Conservation (phyloP, 2,329 filamentous ascomycete genomes). For the Eutypella sp. region DNA sequence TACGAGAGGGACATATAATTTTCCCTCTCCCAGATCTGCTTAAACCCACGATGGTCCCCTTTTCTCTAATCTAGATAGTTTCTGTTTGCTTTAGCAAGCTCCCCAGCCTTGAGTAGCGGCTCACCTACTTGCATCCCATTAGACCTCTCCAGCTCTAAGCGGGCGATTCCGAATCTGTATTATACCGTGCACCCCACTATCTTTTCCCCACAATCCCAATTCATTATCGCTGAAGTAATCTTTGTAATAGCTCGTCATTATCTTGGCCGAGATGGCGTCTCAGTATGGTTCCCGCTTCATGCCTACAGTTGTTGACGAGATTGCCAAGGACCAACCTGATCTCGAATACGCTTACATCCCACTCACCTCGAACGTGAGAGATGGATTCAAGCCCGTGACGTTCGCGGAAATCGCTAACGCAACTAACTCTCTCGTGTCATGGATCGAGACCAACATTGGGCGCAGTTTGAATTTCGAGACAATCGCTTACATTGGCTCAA, state of each 20-base stretch:
- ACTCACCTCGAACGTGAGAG: background rate
- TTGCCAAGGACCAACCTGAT: constrained; percentile 2
- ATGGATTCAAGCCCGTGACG: constrained; percentile 2
- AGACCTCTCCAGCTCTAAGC: too few relatives aligned
- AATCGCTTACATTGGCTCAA: constrained; percentile 8
- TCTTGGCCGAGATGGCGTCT: background rate
- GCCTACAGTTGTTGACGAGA: constrained; percentile 3
- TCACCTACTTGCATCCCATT: too few relatives aligned
- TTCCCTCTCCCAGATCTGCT: too few relatives aligned
- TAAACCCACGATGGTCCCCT: too few relatives aligned
- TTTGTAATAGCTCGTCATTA: background rate
- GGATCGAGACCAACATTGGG: background rate
- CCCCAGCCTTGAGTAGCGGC: too few relatives aligned
- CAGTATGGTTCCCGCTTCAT: constrained; percentile 1
- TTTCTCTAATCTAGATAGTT: too few relatives aligned
- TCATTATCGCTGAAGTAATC: background rate
- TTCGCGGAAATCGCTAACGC: constrained; percentile 3
- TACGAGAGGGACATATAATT: too few relatives aligned
- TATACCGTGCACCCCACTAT: too few relatives aligned
- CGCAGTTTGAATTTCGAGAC: constrained; percentile 2
- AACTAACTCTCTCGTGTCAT: background rate
- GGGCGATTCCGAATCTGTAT: too few relatives aligned
- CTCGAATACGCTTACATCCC: constrained; percentile 1
- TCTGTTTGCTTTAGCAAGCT: too few relatives aligned
- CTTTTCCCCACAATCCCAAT: background rate